phyloP scores from a whole-genome alignment of 768 basidiomycete species.

The Coprinopsis sp. region DNA sequence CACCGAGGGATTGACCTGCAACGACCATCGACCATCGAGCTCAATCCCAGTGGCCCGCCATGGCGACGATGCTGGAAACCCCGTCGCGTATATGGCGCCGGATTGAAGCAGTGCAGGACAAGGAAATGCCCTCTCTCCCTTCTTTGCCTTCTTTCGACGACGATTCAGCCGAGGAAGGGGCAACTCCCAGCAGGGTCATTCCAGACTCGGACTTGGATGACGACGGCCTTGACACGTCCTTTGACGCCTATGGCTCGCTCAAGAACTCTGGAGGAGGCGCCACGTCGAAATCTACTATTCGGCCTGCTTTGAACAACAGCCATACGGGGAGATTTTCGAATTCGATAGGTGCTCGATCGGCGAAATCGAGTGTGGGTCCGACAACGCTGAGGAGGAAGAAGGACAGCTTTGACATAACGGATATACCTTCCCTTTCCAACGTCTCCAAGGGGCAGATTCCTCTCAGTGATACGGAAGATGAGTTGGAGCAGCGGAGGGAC shows the following conservation, averaged over 20 bases:
- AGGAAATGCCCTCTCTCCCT: conserved; percentile 79
- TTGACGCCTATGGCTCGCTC: conserved; percentile 41
- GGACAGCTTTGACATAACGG: conserved; percentile 58
- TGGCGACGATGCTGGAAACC: conserved; percentile 65
- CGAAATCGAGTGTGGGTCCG: conserved; percentile 40
- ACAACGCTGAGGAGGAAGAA: conserved; percentile 28
- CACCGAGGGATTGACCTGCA: not conserved
- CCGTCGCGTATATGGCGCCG: conserved; percentile 83
- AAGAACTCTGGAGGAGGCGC: conserved; percentile 65
- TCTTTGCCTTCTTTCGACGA: conserved; percentile 74
- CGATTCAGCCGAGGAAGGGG: conserved; percentile 44
- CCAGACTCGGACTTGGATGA: conserved; percentile 31
- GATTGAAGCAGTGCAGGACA: conserved; percentile 69
- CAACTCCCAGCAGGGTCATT: conserved; percentile 20
- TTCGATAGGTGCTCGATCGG: conserved; percentile 48
- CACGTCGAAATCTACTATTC: conserved; percentile 43
- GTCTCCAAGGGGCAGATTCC: conserved; percentile 20
- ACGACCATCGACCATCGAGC: not conserved
- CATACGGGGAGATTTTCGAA: conserved; percentile 47
- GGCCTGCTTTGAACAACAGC: conserved; percentile 40
- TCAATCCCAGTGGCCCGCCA: conserved; percentile 10
- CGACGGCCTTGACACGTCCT: conserved; percentile 37
- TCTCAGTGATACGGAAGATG: conserved; percentile 26
- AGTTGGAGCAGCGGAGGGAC: conserved; percentile 32
- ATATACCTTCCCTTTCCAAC: conserved; percentile 50